Base-by-base conservation (phyloP, 2,329 filamentous ascomycete genomes). In the Botrytis pseudocinerea region DNA sequence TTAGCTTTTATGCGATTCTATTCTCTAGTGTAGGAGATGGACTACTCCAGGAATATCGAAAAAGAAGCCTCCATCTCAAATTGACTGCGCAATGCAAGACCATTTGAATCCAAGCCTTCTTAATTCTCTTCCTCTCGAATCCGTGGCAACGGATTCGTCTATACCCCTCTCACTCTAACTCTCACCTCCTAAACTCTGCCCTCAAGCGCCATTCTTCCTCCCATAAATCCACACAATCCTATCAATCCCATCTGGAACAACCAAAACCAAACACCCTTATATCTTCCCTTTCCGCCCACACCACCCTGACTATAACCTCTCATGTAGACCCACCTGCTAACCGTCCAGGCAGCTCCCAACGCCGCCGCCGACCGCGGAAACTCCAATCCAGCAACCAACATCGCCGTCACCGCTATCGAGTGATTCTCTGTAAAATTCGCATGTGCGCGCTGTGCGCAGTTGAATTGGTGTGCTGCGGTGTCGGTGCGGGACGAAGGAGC, bases 371-470 rank as follows among this genome's bases (percentile, higher is more conserved):
- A 80, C 9, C 85, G 73, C 3, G 90, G 90, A 80, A 84, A 90
- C 54, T 81, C 80, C 38, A 91, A 79, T 46, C 90, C 89, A 16
- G 87, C 82, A 77, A 92, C 84, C 74, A 90, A 80, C 18, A 91
- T 82, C 38, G 84, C 82, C 35, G 82, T 83, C 18, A 91, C 78
- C 79, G 87, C 84, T 5, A 87, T 83, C 14, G 85, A 82, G 51
- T 88, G 83, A 82, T 88, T 90, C 84, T 92, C 90, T 76, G 84
- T 85, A 82, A 85, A 92, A 84, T 92, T 91, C 77, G 84, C 82
- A 80, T 92, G 90, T 16, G 88, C 86, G 65, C 88, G 87, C 78
- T 91, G 89, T 70, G 87, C 87, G 83, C 89, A 91, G 84, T 92
- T 92, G 84, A 92, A 91, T 70, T 81, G 79, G 80, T 82, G 87